Evolutionary conservation across 2,329 filamentous ascomycete species (phyloP), one percentile per base, ranked within the genome.

Genomic region (Eutypella sp.): DNA sequence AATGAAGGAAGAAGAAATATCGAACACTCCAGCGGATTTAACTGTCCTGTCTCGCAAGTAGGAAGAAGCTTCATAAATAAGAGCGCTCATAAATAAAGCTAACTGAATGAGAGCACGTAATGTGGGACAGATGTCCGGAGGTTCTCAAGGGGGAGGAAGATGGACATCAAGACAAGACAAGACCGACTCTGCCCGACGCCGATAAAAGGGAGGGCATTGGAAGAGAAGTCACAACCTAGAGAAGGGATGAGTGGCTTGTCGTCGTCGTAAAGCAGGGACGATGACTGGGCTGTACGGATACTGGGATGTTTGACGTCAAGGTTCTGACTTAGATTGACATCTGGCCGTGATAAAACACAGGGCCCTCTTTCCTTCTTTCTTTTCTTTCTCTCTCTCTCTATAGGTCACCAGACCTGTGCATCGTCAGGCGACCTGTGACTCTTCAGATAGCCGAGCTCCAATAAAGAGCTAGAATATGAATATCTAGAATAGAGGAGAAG

Each of bases 91-190:
- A n/a, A n/a, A n/a, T n/a, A n/a, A n/a, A n/a, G n/a, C n/a, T n/a
- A n/a, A n/a, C n/a, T n/a, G n/a, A n/a, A n/a, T n/a, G n/a, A 39
- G 23, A 10, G 36, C 20, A 15, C 20, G 36, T 3, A 15, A 39
- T 10, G 36, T 15, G 18, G 36, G 36, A 39, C 36, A 39, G 36
- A 39, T 39, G 36, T 39, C 36, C 36, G 20, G 36, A 39, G 20
- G 19, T 39, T 13, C 20, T 6, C 13, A 39, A 8, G 18, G 36
- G 36, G 23, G 20, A 15, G 36, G 23, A 13, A 15, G 10, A 33
- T 39, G 20, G 36, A 39, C 36, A 39, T 39, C n/a, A 39, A 39
- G 36, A 22, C 18, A 39, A 39, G 36, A 39, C 36, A n/a, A 22
- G 19, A 13, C n/a, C 36, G 19, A 39, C 36, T 39, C 9, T 16